Evolutionary conservation across 768 basidiomycete species (phyloP).

Genomic region (Pleurotus salmoneostramineus): DNA sequence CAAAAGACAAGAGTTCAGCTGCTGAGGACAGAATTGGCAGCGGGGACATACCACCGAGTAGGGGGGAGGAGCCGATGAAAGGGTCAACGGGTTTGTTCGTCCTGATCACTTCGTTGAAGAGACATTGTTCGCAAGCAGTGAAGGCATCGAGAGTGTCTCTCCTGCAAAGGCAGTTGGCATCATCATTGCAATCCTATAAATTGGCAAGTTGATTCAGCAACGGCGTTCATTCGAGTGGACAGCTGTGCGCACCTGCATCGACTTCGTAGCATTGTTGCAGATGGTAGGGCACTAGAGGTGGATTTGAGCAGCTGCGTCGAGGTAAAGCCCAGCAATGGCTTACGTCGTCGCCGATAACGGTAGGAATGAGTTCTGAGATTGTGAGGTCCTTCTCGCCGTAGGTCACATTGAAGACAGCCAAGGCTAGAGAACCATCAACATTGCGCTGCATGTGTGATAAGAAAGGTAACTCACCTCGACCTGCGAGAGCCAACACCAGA

Average conservation of each 20-base stretch:
- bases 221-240: constrained; percentile 15
- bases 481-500: constrained; percentile 10
- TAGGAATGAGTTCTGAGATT: neutral
- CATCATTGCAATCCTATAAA: constrained; percentile 31
- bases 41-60: constrained; percentile 47
- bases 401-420: constrained; percentile 9
- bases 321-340: neutral
- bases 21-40: neutral
- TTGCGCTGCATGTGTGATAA: neutral
- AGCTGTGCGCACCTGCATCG: neutral
- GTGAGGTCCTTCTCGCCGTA: constrained; percentile 4
- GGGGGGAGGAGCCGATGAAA: constrained; percentile 53
- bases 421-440: neutral
- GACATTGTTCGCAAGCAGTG: constrained; percentile 61
- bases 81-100: constrained; percentile 46
- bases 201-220: constrained; percentile 26
- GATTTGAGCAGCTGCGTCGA: neutral
- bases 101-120: constrained; percentile 52
- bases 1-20: neutral
- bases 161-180: constrained; percentile 54
- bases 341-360: constrained; percentile 1
- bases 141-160: constrained; percentile 36
- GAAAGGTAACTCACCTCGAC: constrained; percentile 10
- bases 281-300: neutral
- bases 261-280: constrained; percentile 5